Evolutionary conservation across 73 alveolate genomes (phyloP), one percentile per base, ranked within the genome.

Genomic region (Effrenium voratum): DNA sequence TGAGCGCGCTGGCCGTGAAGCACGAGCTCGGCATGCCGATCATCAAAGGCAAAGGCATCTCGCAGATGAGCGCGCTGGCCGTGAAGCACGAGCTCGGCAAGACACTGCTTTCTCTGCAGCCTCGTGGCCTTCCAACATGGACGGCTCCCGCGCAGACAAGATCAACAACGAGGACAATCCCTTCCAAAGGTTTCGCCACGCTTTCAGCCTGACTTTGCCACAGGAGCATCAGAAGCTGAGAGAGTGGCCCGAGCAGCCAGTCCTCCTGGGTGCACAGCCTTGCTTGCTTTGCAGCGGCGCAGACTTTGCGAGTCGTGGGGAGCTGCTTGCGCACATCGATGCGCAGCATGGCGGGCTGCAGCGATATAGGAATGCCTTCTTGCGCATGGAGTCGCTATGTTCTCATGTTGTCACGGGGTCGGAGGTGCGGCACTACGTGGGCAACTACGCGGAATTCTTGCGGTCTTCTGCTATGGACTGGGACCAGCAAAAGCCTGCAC

Each of bases 401-500:
- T 68, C 90, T 19, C 90, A 79, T 44, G 68, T 79, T 43, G 90
- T 79, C 44, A 68, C 44, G 32, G 90, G 90, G 68, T 34, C 59
- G 30, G 90, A 79, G 28, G 68, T 79, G 41, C 66, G 90, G 15
- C 84, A 73, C 3, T 73, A 73, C 16, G 84, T 22, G 36, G 36
- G 57, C 34, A 73, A 73, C 84, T 73, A 73, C 40, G 84, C 84
- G n/a, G 40, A 49, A 1, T 73, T 73, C 22, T 55, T 73, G 84
- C 55, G 84, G 16, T 49, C 34, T 10, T 49, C 84, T 44, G 40
- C 36, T 38, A 73, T 73, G 55, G 84, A 40, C 16, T 34, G n/a
- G 84, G 84, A 73, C 46, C 40, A 46, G 36, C 30, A 45, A n/a
- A n/a, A n/a, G n/a, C n/a, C n/a, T n/a, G n/a, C n/a, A n/a, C n/a